Evolutionary conservation across 495 filamentous ascomycete species (phyloP).

Genomic region (Podospora tetraspora): DNA sequence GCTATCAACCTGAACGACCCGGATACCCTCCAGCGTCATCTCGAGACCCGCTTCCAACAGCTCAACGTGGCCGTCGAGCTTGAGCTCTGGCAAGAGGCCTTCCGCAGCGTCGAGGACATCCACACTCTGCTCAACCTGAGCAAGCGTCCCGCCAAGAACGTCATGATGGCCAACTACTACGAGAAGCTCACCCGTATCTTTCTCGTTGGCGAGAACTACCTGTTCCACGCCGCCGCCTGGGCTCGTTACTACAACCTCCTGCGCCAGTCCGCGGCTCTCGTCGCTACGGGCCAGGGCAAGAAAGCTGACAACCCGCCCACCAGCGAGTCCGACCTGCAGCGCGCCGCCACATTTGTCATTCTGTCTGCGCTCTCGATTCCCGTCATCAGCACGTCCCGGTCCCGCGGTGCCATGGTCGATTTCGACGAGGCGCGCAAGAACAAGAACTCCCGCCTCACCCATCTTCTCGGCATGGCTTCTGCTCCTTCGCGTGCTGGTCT

Average conservation of each 20-base stretch:
- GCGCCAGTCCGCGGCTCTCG: conserved; percentile 77
- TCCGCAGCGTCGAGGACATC: conserved; percentile 97
- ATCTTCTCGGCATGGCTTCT: conserved; percentile 85
- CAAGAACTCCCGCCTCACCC: conserved; percentile 95
- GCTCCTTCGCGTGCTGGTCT: conserved; percentile 83
- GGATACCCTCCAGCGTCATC: conserved; percentile 91
- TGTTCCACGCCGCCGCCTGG: conserved; percentile 98
- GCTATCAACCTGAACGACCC: conserved; percentile 98
- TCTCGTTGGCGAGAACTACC: conserved; percentile 96
- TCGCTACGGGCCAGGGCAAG: conserved; percentile 82
- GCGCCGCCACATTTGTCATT: conserved; percentile 90
- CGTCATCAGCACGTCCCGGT: conserved; percentile 96
- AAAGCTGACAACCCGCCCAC: conserved; percentile 87
- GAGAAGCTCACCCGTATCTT: conserved; percentile 98
- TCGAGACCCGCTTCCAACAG: conserved; percentile 98
- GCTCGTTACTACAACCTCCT: conserved; percentile 95
- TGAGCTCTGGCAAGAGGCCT: conserved; percentile 98
- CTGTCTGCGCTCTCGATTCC: conserved; percentile 92
- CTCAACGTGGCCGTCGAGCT: conserved; percentile 96
- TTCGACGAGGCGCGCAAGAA: conserved; percentile 97
- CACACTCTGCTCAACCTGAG: conserved; percentile 97
- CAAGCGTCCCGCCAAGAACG: conserved; percentile 98
- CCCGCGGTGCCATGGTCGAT: conserved; percentile 89
- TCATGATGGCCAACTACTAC: conserved; percentile 99
- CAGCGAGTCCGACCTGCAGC: conserved; percentile 77